Evolutionary conservation across 306 rosid genomes (phyloP).

Genomic region (Clitoria ternatea): DNA sequence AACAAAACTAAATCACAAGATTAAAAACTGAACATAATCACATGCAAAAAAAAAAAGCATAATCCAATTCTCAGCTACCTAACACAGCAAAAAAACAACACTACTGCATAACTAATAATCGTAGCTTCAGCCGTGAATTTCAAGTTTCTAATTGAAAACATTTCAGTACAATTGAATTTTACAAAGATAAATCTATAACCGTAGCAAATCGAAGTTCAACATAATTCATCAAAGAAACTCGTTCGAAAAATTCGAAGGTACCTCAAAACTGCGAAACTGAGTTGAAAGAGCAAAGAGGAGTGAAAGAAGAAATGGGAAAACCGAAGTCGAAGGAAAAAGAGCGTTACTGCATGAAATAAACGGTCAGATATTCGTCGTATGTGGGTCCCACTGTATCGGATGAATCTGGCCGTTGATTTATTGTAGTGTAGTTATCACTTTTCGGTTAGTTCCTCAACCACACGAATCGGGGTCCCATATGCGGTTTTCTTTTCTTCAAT

Average conservation of each 20-base stretch:
- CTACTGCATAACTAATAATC: not conserved
- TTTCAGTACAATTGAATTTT: not conserved
- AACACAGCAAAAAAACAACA: not conserved
- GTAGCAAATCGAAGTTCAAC: not conserved
- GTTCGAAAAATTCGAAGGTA: not conserved
- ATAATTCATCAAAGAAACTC: constrained; percentile 14
- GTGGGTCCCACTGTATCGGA: not conserved
- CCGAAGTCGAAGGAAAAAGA: not conserved
- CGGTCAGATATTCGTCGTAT: not conserved
- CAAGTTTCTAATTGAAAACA: not conserved
- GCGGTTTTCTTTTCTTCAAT: constrained; percentile 33
- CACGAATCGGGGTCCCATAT: constrained; percentile 10
- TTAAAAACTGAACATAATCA: not conserved
- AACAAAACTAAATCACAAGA: constrained; percentile 20
- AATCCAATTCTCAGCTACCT: not conserved
- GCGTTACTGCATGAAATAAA: not conserved
- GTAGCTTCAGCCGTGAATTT: not conserved
- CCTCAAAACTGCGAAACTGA: not conserved
- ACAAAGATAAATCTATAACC: not conserved
- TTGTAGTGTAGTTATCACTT: not conserved
- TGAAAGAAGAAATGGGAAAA: too few species aligned
- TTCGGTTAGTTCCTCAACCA: constrained; percentile 34
- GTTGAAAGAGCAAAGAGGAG: too few species aligned
- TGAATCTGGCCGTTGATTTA: not conserved
- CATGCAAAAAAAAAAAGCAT: constrained; percentile 19